Percentiles rank a stretch among this genome's conserved stretches.
Conservation (phyloP, 2,329 filamentous ascomycete species). For the Penicillium capsulatum region DNA sequence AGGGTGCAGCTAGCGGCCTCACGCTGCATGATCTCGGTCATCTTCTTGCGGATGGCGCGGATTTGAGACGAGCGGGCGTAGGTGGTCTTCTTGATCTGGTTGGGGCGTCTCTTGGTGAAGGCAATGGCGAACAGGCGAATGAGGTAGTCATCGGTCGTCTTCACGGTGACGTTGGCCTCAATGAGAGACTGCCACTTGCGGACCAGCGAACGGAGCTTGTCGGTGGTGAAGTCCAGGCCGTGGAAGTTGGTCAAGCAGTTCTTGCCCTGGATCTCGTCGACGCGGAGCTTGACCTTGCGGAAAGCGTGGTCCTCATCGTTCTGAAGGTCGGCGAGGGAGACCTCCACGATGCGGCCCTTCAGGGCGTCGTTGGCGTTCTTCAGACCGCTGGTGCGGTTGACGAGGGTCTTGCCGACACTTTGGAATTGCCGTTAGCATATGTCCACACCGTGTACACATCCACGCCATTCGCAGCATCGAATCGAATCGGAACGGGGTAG, state of each 20-base stretch:
- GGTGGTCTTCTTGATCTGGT: slow-evolving; percentile 99
- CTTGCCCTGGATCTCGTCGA: slow-evolving; percentile 99
- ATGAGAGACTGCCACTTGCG: slow-evolving; percentile 99
- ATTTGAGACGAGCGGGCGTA: slow-evolving; percentile 97
- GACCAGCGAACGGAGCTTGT: slow-evolving; percentile 98
- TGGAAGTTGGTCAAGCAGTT: slow-evolving; percentile 99
- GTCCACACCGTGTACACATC: background rate
- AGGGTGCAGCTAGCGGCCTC: slow-evolving; percentile 94
- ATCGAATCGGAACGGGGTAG: background rate
- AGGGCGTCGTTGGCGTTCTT: slow-evolving; percentile 99
- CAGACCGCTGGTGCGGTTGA: slow-evolving; percentile 98
- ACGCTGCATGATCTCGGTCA: slow-evolving; percentile 97
- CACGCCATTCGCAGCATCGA: slow-evolving; percentile 1
- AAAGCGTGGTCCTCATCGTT: slow-evolving; percentile 99
- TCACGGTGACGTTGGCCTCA: slow-evolving; percentile 99
- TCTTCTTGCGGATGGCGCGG: slow-evolving; percentile 97
- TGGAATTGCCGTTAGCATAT: slow-evolving; percentile 26
- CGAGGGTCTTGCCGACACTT: slow-evolving; percentile 98
- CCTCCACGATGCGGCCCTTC: slow-evolving; percentile 98
- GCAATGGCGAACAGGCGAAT: slow-evolving; percentile 98
- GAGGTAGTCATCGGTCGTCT: slow-evolving; percentile 99
- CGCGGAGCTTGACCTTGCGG: slow-evolving; percentile 98
- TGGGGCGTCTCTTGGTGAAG: slow-evolving; percentile 98
- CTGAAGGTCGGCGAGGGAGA: slow-evolving; percentile 97
- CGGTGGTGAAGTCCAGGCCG: slow-evolving; percentile 99